Conservation (phyloP, 139 green algal genomes). For the Coelastrella sp. region DNA sequence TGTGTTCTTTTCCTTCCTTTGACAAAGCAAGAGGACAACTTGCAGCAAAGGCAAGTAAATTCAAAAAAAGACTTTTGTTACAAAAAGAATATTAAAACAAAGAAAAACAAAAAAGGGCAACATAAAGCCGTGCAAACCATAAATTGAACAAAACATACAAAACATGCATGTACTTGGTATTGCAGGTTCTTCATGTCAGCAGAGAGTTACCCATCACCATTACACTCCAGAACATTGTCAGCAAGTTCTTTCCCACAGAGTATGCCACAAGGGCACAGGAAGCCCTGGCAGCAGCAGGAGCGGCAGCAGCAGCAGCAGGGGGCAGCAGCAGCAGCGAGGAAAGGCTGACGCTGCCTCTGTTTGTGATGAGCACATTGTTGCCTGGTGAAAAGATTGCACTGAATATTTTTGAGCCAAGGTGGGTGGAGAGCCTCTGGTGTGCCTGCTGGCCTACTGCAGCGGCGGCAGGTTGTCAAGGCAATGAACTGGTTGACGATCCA, state of each 20-base stretch:
- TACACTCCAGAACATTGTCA: conserved; percentile 78
- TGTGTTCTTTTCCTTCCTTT: no score
- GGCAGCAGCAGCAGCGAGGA: neutral
- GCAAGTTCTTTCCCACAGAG: conserved; percentile 76
- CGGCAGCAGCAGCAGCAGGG: conserved; percentile 10
- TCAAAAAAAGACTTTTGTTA: no score
- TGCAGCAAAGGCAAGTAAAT: no score
- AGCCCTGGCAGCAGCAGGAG: neutral
- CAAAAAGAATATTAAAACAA: no score
- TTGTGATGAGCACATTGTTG: conserved; percentile 91
- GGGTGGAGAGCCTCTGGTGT: neutral
- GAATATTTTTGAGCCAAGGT: conserved; percentile 97
- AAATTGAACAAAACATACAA: neutral
- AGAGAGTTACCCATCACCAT: conserved; percentile 74
- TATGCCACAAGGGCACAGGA: conserved; percentile 64
- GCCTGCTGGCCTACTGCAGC: neutral
- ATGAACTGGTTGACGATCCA: neutral
- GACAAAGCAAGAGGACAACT: no score
- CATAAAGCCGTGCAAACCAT: neutral
- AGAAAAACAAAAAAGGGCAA: no score
- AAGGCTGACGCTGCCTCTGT: conserved; percentile 73
- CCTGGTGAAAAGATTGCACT: conserved; percentile 88
- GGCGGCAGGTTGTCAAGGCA: neutral
- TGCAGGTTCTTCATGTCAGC: conserved; percentile 64
- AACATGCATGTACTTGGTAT: neutral